These are phyloP conservation scores for Sporothrix dimorphospora DNA, from an alignment of 2,329 filamentous ascomycete genomes.

Conservation along the genomic window DNA sequence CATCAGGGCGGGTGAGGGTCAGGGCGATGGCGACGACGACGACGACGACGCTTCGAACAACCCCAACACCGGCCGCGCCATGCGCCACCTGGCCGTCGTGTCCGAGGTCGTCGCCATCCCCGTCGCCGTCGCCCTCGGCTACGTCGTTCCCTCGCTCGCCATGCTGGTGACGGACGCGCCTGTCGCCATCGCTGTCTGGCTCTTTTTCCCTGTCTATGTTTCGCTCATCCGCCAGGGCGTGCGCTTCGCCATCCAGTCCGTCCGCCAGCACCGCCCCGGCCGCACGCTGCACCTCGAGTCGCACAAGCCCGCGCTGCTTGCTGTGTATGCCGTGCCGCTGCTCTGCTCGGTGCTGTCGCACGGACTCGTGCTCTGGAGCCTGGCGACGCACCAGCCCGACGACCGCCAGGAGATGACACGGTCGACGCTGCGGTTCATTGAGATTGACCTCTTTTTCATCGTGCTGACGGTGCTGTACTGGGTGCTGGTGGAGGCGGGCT, in stretches of 20 bases:
- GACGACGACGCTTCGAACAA: constrained; percentile 15
- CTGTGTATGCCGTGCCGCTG: constrained; percentile 52
- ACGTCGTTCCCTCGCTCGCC: constrained; percentile 49
- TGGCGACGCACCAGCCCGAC: constrained; percentile 44
- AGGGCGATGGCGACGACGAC: background rate
- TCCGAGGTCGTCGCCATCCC: constrained; percentile 63
- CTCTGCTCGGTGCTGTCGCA: constrained; percentile 50
- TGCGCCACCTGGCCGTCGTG: constrained; percentile 46
- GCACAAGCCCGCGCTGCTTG: constrained; percentile 43
- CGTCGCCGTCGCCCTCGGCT: constrained; percentile 52
- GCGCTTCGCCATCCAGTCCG: constrained; percentile 35
- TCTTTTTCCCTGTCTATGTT: constrained; percentile 57
- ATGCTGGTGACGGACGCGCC: constrained; percentile 51
- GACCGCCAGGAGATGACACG: constrained; percentile 56
- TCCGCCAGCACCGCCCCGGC: constrained; percentile 31
- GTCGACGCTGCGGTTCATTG: constrained; percentile 50
- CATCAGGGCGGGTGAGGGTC: constrained; percentile 35
- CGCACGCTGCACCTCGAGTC: constrained; percentile 49
- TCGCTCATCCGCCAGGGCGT: constrained; percentile 47
- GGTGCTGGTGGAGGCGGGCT: constrained; percentile 56
- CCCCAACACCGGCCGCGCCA: constrained; percentile 34
- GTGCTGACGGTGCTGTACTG: constrained; percentile 56
- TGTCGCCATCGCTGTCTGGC: constrained; percentile 49
- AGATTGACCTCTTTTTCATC: constrained; percentile 52
- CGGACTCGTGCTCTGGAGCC: constrained; percentile 45